Percentiles rank a stretch among this genome's conserved stretches.
Evolutionary conservation across 2,329 filamentous ascomycete genomes (phyloP).

Genomic region (Aspergillus sp.): DNA sequence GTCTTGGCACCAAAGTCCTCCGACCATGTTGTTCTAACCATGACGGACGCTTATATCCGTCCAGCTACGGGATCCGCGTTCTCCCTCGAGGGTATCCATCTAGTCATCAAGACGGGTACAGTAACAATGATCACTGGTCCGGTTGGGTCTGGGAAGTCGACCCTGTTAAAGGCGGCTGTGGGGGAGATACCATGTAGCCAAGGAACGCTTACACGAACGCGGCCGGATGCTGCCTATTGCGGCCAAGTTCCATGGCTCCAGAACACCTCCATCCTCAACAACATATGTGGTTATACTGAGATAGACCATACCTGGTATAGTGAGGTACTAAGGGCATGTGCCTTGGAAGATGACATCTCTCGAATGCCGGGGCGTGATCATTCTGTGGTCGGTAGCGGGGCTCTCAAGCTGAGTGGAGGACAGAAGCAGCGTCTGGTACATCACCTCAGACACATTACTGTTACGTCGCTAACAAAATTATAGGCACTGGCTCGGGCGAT

Average conservation of each 20-base stretch:
- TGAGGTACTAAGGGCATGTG: slow-evolving; percentile 69
- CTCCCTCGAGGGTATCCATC: background rate
- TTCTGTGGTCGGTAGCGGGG: background rate
- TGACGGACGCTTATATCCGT: background rate
- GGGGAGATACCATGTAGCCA: background rate
- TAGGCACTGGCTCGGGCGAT: slow-evolving; percentile 3
- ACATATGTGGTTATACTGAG: slow-evolving; percentile 66
- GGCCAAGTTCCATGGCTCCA: slow-evolving; percentile 76
- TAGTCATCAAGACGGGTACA: background rate
- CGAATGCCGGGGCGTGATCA: background rate
- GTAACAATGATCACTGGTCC: background rate
- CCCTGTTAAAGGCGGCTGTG: background rate
- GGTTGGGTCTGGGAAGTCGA: background rate
- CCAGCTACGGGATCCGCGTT: background rate
- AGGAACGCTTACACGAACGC: background rate
- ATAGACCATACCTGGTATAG: slow-evolving; percentile 66
- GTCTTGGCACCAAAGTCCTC: background rate
- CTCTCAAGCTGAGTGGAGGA: background rate
- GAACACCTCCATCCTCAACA: slow-evolving; percentile 72
- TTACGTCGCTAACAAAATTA: background rate
- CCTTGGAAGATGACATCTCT: slow-evolving; percentile 67
- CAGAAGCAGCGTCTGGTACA: background rate
- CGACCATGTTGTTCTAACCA: background rate
- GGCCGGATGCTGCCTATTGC: background rate
- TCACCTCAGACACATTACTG: background rate